Base-by-base conservation (phyloP, 1,284 basidiomycete species). In the Rhodotorula sp. region DNA sequence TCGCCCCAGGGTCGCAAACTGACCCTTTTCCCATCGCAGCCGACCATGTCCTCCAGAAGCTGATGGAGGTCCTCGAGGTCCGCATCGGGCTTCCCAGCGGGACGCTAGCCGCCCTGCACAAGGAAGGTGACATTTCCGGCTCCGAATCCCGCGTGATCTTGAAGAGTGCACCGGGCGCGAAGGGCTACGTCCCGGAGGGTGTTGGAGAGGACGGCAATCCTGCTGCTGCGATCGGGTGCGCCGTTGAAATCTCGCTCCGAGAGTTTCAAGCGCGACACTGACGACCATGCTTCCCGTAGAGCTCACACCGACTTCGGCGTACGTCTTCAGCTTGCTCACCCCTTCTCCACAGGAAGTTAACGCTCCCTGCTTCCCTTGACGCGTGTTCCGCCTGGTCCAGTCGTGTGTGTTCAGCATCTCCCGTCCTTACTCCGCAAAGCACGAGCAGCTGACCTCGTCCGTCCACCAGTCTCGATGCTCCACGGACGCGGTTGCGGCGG, bases 271-370 rank as follows among this genome's bases (percentile, higher is more conserved):
- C n/a, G n/a, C n/a, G n/a, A n/a, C n/a, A n/a, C 53, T 27, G 6
- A 15, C 9, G 2, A 4, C 27, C 1, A 2, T 10, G n/a, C 8
- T 2, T 15, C 22, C 27, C 5, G 24, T 61, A 68, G 68, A 9
- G 54, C 63, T 0, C 68, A 70, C 76, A 87, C 86, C 3, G 86
- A 86, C 77, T 82, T 82, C 63, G 82, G 82, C 22, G 81, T 64
- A 19, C 63, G 71, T 67, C 36, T 55, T 62, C 51, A 15, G 7
- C 19, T 20, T 20, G 17, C 52, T 53, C 15, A 7, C 13, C 34
- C 11, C 54, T 17, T 53, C 5, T 19, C 52, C 17, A 13, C 49
- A 15, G 7, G 29, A 8, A 39, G 36, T 17, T n/a, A 22, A 22
- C 48, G 11, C 13, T 19, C 29, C 17, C 3, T 30, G 2, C 29